phyloP scores from a whole-genome alignment of 768 basidiomycete genomes.

The Termitomyces sp. region DNA sequence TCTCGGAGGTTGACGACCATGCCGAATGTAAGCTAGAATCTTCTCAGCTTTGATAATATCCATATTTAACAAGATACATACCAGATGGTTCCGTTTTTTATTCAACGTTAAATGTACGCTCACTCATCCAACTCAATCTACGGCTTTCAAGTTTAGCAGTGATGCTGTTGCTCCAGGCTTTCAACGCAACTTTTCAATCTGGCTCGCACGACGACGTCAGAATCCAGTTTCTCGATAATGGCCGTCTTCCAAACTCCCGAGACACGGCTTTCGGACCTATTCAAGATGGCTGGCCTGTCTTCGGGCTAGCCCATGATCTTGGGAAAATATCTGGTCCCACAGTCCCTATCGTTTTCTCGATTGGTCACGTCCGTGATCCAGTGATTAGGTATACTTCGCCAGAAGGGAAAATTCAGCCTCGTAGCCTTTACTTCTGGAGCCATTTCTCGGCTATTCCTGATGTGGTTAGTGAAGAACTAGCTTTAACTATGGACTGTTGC shows the following conservation, averaged over 20 bases:
- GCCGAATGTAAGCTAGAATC: slow-evolving; percentile 42
- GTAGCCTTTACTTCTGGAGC: slow-evolving; percentile 47
- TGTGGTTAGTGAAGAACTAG: slow-evolving; percentile 26
- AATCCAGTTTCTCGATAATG: slow-evolving; percentile 56
- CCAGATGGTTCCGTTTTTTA: slow-evolving; percentile 68
- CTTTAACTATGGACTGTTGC: neutral
- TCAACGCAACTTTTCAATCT: slow-evolving; percentile 52
- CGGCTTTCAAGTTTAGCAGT: neutral
- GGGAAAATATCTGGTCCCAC: slow-evolving; percentile 40
- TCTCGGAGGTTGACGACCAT: slow-evolving; percentile 39
- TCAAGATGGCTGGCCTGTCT: slow-evolving; percentile 59
- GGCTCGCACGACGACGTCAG: slow-evolving; percentile 54
- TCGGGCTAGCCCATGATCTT: slow-evolving; percentile 58
- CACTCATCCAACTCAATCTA: neutral
- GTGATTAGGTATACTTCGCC: slow-evolving; percentile 43
- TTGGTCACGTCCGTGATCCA: slow-evolving; percentile 52
- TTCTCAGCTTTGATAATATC: neutral
- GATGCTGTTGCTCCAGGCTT: slow-evolving; percentile 29
- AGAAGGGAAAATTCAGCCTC: slow-evolving; percentile 42
- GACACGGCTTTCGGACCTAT: slow-evolving; percentile 61
- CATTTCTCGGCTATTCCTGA: slow-evolving; percentile 33
- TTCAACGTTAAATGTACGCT: slow-evolving; percentile 48
- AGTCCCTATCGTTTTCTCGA: slow-evolving; percentile 38
- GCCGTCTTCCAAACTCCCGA: slow-evolving; percentile 46
- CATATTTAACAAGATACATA: slow-evolving; percentile 13